phyloP scores from a whole-genome alignment of 352 stramenopile species.

The Pythium sp. region DNA sequence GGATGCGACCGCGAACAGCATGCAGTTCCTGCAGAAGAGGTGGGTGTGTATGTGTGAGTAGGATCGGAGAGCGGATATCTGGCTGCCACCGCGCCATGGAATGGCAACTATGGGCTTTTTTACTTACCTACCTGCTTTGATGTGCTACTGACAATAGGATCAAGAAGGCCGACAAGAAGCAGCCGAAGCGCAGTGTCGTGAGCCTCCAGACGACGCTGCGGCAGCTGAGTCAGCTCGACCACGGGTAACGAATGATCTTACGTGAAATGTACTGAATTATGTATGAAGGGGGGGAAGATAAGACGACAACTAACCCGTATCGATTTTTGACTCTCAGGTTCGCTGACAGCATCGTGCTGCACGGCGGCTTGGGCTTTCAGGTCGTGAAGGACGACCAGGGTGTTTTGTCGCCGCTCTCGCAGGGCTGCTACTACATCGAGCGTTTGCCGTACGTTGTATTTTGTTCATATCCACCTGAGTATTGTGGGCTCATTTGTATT shows the following conservation, averaged over 20 bases:
- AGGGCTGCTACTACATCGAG: conserved; percentile 79
- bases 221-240: conserved; percentile 52
- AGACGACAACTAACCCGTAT: too few relatives aligned
- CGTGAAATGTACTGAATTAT: background rate
- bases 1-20: conserved; percentile 29
- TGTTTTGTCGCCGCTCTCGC: conserved; percentile 50
- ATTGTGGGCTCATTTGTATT: background rate
- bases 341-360: conserved; percentile 56
- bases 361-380: conserved; percentile 75
- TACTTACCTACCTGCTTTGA: background rate
- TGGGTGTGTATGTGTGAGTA: conserved; percentile 16
- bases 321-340: conserved; percentile 31
- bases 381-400: conserved; percentile 45
- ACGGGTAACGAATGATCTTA: conserved; percentile 28
- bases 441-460: conserved; percentile 45
- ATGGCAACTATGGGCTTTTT: background rate
- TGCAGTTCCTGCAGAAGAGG: conserved; percentile 51
- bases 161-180: conserved; percentile 27
- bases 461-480: background rate
- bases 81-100: too few relatives aligned
- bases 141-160: background rate
- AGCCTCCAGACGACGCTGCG: conserved; percentile 64
- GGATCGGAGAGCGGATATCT: background rate
- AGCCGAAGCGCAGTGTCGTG: conserved; percentile 49
- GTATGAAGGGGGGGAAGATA: too few relatives aligned